A percentile compares a stretch with the other conserved stretches of the same genome.
phyloP scores from a whole-genome alignment of 371 early-diverging fungal genomes.

The Fennellomyces sp. region DNA sequence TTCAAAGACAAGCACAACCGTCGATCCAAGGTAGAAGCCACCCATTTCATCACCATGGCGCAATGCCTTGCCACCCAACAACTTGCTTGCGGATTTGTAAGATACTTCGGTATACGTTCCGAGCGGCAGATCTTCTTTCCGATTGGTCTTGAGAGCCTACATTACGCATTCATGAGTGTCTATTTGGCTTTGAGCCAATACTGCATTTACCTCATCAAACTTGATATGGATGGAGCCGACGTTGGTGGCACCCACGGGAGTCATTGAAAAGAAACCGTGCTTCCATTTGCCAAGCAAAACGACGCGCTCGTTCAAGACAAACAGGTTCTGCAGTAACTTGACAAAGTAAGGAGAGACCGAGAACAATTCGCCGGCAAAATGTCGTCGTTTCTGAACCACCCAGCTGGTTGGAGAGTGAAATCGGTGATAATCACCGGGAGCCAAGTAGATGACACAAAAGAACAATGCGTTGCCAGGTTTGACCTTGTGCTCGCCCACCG shows the following conservation, averaged over 20 bases:
- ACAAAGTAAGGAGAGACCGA: slow-evolving; percentile 93
- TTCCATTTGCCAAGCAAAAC: slow-evolving; percentile 90
- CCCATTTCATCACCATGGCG: slow-evolving; percentile 90
- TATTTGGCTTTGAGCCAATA: too few relatives aligned
- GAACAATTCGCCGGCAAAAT: slow-evolving; percentile 93
- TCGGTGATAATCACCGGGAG: slow-evolving; percentile 98
- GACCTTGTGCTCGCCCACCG: slow-evolving; percentile 39
- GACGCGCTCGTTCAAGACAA: slow-evolving; percentile 96
- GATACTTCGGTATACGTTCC: slow-evolving; percentile 80
- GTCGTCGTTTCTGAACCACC: slow-evolving; percentile 84
- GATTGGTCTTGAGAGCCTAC: slow-evolving; percentile 77
- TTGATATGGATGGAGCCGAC: slow-evolving; percentile 94
- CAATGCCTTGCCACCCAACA: slow-evolving; percentile 70
- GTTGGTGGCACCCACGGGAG: slow-evolving; percentile 97
- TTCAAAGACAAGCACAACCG: slow-evolving; percentile 97
- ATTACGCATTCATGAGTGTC: too few relatives aligned
- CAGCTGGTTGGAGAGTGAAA: slow-evolving; percentile 97
- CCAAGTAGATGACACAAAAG: slow-evolving; percentile 92
- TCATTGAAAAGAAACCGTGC: slow-evolving; percentile 94
- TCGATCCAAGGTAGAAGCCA: slow-evolving; percentile 93
- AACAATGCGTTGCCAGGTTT: slow-evolving; percentile 77
- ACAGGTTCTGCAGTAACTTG: slow-evolving; percentile 79
- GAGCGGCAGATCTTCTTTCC: slow-evolving; percentile 59
- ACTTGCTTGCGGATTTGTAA: slow-evolving; percentile 66
- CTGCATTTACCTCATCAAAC: slow-evolving; percentile 73